Base-by-base conservation (phyloP, 129 eudicot species). In the Flaveria sonorensis region DNA sequence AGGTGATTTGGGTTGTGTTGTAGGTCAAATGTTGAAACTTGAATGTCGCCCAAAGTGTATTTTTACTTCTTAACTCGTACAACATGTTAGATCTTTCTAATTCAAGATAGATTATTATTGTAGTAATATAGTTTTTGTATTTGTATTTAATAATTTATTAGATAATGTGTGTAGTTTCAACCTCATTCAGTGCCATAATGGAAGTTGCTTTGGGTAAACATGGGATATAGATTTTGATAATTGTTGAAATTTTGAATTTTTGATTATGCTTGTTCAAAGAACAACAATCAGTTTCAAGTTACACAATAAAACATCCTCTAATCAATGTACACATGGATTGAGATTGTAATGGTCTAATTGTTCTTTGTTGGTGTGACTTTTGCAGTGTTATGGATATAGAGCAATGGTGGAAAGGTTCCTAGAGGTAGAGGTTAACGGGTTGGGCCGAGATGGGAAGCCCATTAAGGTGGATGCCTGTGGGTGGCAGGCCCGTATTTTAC, bases 401-500 rank as follows among this genome's bases (percentile, higher is more conserved):
- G 96, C 96, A 7, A 77, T 86, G 72, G 98, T 92, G 72, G 96
- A 92, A 76, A 90, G 96, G 55, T 82, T 74, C 83, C 79, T 90
- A 15, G 89, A 92, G 78, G 89, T 92, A 0, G 96, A 92, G 81
- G 95, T 92, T 73, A 88, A 82, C 1, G 98, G 98, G 67, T 71
- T 88, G 18, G 89, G 81, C 77, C 81, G 89, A 77, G 26, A 83
- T 13, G 98, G 96, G 13, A 78, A 87, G 77, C 87, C 96, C 10
- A 74, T 92, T 18, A 90, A 81, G 87, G 90, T 92, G 46, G 77
- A 92, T 45, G 96, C 98, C 8, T 77, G 87, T 30, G 98, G 98
- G n/a, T 92, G 96, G 98, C 95, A 90, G 70, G 98, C 98, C 11
- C 94, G 98, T 15, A 92, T 90, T 26, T 87, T 92, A 68, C 98